phyloP scores from a whole-genome alignment of 2,329 filamentous ascomycete species.

The Cladosporium sp. region DNA sequence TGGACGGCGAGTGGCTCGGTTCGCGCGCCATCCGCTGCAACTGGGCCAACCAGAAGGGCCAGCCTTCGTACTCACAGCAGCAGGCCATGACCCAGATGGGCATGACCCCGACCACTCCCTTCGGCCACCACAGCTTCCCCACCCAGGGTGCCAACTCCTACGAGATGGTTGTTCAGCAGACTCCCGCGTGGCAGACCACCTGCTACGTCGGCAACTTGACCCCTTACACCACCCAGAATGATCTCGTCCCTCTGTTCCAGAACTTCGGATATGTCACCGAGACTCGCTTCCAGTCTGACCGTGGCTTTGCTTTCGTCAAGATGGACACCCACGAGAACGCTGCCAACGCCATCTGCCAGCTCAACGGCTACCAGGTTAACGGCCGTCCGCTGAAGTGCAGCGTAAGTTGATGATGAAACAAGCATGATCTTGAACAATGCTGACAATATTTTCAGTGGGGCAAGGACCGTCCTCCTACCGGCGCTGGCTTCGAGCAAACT shows the following conservation, averaged over 20 bases:
- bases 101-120: slow-evolving; percentile 95
- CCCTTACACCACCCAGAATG: slow-evolving; percentile 94
- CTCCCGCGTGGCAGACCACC: slow-evolving; percentile 96
- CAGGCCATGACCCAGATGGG: slow-evolving; percentile 97
- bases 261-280: slow-evolving; percentile 98
- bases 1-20: slow-evolving; percentile 99
- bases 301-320: slow-evolving; percentile 98
- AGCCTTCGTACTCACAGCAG: slow-evolving; percentile 96
- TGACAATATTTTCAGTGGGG: slow-evolving; percentile 71
- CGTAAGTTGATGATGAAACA: slow-evolving; percentile 62
- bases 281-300: slow-evolving; percentile 95
- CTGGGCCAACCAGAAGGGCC: slow-evolving; percentile 99
- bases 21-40: slow-evolving; percentile 98
- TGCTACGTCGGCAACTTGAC: slow-evolving; percentile 98
- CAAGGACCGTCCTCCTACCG: slow-evolving; percentile 92
- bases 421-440: slow-evolving; percentile 19
- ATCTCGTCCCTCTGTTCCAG: slow-evolving; percentile 96
- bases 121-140: slow-evolving; percentile 88
- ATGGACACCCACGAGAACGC: slow-evolving; percentile 99
- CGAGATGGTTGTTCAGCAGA: slow-evolving; percentile 94
- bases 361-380: slow-evolving; percentile 98
- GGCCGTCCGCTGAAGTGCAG: slow-evolving; percentile 97
- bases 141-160: slow-evolving; percentile 96
- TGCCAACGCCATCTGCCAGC: slow-evolving; percentile 95
- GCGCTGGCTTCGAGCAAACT: slow-evolving; percentile 53